Conservation (phyloP, 169 alveolate species). For the Cryptosporidium parvum region DNA sequence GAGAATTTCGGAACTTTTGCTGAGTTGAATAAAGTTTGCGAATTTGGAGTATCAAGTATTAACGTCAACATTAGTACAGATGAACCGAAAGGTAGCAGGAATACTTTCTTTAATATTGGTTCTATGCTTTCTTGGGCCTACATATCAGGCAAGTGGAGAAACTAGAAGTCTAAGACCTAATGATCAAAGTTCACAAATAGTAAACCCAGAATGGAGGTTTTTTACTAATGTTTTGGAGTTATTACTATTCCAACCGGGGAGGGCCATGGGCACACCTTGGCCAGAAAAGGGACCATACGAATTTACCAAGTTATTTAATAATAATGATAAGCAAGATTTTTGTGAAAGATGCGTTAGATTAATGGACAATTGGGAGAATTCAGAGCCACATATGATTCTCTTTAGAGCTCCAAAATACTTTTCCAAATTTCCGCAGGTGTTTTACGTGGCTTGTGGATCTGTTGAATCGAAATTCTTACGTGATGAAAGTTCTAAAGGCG, state of each 20-base stretch:
- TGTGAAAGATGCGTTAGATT: conserved; percentile 28
- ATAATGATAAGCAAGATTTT: conserved; percentile 6
- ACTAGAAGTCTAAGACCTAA: not conserved
- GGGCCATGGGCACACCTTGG: conserved; percentile 76
- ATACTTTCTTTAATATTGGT: not conserved
- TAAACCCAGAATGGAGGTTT: conserved; percentile 16
- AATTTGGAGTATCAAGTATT: not conserved
- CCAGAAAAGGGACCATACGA: conserved; percentile 53
- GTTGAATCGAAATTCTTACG: not conserved
- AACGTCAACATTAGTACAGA: not conserved
- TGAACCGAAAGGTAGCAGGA: not conserved
- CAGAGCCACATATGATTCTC: conserved; percentile 66
- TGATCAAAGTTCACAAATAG: not conserved
- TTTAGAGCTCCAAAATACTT: conserved; percentile 60
- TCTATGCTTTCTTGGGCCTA: not conserved
- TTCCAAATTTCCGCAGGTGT: conserved; percentile 27
- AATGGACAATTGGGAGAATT: conserved; percentile 47
- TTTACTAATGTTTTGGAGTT: conserved; percentile 31
- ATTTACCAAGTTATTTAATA: conserved; percentile 25
- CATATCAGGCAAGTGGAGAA: not conserved
- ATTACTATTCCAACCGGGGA: conserved; percentile 60
- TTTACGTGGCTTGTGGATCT: conserved; percentile 55
- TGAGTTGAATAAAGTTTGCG: not conserved
- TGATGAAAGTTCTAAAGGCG: not conserved
- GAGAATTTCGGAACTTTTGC: not conserved